phyloP scores from a whole-genome alignment of 176 grass and related monocot species.

The Rhynchospora tenuis region DNA sequence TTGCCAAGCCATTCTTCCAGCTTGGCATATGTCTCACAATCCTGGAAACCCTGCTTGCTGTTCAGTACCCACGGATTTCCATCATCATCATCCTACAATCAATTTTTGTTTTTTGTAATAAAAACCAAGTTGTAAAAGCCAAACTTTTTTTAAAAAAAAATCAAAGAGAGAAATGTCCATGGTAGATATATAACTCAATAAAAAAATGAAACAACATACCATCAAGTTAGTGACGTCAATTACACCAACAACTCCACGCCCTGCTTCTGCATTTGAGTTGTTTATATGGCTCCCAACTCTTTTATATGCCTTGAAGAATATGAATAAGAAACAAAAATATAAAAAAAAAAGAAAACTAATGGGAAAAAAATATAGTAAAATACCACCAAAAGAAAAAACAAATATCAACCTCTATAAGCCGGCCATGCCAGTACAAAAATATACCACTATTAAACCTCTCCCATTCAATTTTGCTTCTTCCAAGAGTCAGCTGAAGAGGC shows the following conservation, averaged over 20 bases:
- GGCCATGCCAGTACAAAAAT: conserved; percentile 92
- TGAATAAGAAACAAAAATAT: background rate
- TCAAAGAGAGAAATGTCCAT: background rate
- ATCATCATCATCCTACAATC: conserved; percentile 66
- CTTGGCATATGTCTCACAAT: conserved; percentile 74
- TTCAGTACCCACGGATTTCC: conserved; percentile 76
- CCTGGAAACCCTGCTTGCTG: conserved; percentile 88
- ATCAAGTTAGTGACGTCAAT: conserved; percentile 68
- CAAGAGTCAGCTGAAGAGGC: conserved; percentile 49
- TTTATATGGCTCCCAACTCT: conserved; percentile 65
- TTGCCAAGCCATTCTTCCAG: conserved; percentile 72
- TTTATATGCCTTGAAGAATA: conserved; percentile 69
- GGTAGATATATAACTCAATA: background rate
- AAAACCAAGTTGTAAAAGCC: background rate
- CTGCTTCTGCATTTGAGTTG: conserved; percentile 51
- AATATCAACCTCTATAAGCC: conserved; percentile 64
- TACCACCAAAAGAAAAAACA: background rate
- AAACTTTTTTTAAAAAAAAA: conserved; percentile 12
- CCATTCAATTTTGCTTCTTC: conserved; percentile 76
- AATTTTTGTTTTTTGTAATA: conserved; percentile 22
- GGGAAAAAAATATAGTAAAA: conserved; percentile 6
- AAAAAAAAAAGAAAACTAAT: conserved; percentile 2
- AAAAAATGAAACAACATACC: conserved; percentile 32
- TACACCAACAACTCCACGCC: conserved; percentile 74
- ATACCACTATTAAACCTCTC: conserved; percentile 72